Evolutionary conservation across 768 basidiomycete species (phyloP).

Genomic region (Suillus plorans): DNA sequence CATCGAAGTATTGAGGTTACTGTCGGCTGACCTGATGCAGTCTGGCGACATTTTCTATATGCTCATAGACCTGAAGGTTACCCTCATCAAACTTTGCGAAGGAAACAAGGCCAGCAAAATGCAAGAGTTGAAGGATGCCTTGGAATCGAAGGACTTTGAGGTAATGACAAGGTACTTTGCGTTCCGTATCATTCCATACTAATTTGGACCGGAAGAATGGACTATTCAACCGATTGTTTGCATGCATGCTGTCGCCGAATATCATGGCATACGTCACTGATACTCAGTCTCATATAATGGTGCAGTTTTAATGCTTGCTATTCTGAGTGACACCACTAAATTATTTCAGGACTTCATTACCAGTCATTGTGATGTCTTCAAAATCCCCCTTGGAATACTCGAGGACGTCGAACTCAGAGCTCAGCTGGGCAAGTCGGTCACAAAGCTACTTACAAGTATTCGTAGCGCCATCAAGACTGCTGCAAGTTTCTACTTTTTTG

Average conservation of each 20-base stretch:
- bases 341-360: constrained; percentile 7
- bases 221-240: too few relatives aligned
- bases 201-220: too few relatives aligned
- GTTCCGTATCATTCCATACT: too few relatives aligned
- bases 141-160: too few relatives aligned
- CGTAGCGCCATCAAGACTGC: constrained; percentile 2
- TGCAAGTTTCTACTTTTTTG: not conserved
- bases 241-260: too few relatives aligned
- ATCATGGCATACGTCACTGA: too few relatives aligned
- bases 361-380: not conserved
- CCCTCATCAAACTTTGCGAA: not conserved
- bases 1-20: not conserved
- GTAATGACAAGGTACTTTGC: too few relatives aligned
- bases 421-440: constrained; percentile 5
- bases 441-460: constrained; percentile 4
- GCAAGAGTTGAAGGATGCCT: too few relatives aligned
- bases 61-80: constrained; percentile 4
- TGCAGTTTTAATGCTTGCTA: too few relatives aligned
- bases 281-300: too few relatives aligned
- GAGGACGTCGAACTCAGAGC: constrained; percentile 1
- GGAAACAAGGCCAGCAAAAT: too few relatives aligned
- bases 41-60: not conserved
- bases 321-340: not conserved
- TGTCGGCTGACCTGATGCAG: not conserved
- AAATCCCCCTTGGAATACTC: constrained; percentile 1